Base-by-base conservation (phyloP, 2,329 filamentous ascomycete species). In the Hypocreales sp. region DNA sequence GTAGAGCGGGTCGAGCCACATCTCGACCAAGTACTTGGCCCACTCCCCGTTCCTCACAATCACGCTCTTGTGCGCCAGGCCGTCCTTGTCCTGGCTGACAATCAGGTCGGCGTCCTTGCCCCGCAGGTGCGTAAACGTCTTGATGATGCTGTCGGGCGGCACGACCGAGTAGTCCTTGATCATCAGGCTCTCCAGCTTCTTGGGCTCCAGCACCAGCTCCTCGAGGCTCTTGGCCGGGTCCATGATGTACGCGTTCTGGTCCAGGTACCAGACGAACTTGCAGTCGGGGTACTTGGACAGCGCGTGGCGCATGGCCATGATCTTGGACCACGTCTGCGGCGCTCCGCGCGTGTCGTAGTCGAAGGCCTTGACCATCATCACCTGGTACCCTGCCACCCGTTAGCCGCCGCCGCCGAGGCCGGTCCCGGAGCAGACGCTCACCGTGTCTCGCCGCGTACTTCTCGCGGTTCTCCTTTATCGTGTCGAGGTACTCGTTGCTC, bases 1-100 rank as follows among this genome's bases (percentile, higher is more conserved):
- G 55, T 92, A 98, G 23, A 95, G 60, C 25, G 90, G 90, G 48
- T 95, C 84, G 46, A 90, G 92, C 90, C 90, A 98, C 1, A 81
- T 79, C 48, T 98, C 90, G 12, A 95, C 55, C 46, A 98, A 82
- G 59, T 80, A 98, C 45, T 79, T 79, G 24, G 81, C 79, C 82
- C 87, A 98, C 30, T 90, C 82, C 14, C 86, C 83, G 34, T 79
- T 81, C 35, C 73, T 67, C 9, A 98, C 48, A 10, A 95, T 59
- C 35, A 93, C 78, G 52, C 82, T 93, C 8, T 72, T 72, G 11
- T 74, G 67, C 15, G 72, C 72, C 28, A 98, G 48, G 5, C 87
- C 86, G 20, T 80, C 76, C 25, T 67, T 69, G 46, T 98, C 90
- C 53, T 94, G 84, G 6, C 80, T 79, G 20, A 94, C 50, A 21